Evolutionary conservation across 352 stramenopile genomes (phyloP).

Genomic region (Thraustotheca clavata): DNA sequence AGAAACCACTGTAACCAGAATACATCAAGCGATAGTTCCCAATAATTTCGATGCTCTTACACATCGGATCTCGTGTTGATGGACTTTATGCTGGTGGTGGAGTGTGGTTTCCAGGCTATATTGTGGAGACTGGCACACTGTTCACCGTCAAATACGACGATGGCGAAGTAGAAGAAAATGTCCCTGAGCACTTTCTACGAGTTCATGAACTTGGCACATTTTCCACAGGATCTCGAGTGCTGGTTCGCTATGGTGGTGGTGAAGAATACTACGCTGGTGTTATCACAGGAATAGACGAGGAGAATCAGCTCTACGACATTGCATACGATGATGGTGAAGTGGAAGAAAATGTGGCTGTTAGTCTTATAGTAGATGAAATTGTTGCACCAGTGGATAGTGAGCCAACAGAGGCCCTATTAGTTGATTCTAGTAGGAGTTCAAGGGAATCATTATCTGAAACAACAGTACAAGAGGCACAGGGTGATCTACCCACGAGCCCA

Average conservation of each 20-base stretch:
- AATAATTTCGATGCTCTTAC: neutral
- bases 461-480: too few relatives aligned
- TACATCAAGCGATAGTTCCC: too few relatives aligned
- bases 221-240: slow-evolving; percentile 57
- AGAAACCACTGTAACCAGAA: too few relatives aligned
- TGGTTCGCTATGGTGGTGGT: slow-evolving; percentile 51
- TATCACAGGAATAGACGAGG: slow-evolving; percentile 50
- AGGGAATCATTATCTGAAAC: too few relatives aligned
- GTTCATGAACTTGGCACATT: slow-evolving; percentile 55
- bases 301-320: slow-evolving; percentile 50
- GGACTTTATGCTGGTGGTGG: slow-evolving; percentile 74
- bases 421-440: too few relatives aligned
- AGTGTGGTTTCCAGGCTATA: slow-evolving; percentile 62
- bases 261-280: slow-evolving; percentile 63
- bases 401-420: too few relatives aligned
- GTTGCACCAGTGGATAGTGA: too few relatives aligned
- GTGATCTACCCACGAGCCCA: too few relatives aligned
- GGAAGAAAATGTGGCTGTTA: slow-evolving; percentile 44
- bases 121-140: slow-evolving; percentile 31
- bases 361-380: slow-evolving; percentile 33
- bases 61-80: slow-evolving; percentile 55
- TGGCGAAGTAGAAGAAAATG: slow-evolving; percentile 45
- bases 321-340: slow-evolving; percentile 76
- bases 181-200: slow-evolving; percentile 37
- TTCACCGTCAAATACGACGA: slow-evolving; percentile 74